phyloP scores from a whole-genome alignment of 1,284 basidiomycete species.

The Phellopilus nigrolimitatus region DNA sequence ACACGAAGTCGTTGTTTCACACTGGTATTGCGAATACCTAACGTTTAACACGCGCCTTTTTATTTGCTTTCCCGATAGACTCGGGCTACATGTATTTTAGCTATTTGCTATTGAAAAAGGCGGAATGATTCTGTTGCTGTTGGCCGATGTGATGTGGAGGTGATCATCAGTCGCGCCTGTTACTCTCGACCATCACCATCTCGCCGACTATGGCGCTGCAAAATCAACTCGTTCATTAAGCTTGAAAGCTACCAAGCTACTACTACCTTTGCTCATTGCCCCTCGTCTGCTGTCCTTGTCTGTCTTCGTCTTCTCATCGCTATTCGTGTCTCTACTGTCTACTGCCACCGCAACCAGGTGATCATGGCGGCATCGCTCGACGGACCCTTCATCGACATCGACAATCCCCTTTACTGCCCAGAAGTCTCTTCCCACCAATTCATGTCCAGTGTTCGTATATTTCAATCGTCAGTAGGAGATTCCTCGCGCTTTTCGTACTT shows the following conservation, averaged over 20 bases:
- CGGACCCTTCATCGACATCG: conserved; percentile 14
- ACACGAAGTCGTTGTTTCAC: too few relatives aligned
- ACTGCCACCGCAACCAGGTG: conserved; percentile 1
- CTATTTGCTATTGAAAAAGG: too few relatives aligned
- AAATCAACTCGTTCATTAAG: background rate
- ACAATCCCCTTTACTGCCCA: conserved; percentile 19
- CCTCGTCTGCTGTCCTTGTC: background rate
- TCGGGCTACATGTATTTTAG: too few relatives aligned
- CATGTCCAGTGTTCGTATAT: conserved; percentile 14
- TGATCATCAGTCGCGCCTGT: too few relatives aligned
- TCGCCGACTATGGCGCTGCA: too few relatives aligned
- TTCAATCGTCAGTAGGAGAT: conserved; percentile 15
- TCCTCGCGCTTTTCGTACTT: conserved; percentile 15
- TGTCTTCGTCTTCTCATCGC: background rate
- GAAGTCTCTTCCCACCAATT: conserved; percentile 15
- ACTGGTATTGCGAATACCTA: too few relatives aligned
- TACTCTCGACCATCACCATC: too few relatives aligned
- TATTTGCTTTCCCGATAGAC: too few relatives aligned
- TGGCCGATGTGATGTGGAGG: too few relatives aligned
- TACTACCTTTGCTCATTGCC: background rate
- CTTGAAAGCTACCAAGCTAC: background rate
- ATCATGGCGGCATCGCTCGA: background rate
- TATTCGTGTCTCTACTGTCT: background rate
- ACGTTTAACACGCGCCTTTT: too few relatives aligned
- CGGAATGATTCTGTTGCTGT: too few relatives aligned